Conservation (phyloP, 1,284 basidiomycete species). For the Cutaneotrichosporon daszewskae region DNA sequence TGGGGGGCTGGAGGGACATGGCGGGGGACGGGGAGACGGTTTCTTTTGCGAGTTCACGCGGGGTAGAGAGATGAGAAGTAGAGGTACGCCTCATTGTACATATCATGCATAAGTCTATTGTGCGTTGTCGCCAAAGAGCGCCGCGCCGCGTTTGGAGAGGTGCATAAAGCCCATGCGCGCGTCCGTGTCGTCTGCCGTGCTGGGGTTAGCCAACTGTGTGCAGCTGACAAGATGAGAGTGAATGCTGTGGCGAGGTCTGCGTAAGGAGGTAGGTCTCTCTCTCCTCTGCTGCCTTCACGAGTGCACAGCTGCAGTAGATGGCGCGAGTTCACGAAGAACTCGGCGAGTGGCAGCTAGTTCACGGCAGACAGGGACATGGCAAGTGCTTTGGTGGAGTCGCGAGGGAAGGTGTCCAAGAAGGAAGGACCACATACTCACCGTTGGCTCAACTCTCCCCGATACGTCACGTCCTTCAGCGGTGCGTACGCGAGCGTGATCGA, state of each 20-base stretch:
- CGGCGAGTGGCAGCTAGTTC: too few species aligned
- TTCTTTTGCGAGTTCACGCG: too few species aligned
- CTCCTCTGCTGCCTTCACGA: too few species aligned
- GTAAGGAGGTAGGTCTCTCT: too few species aligned
- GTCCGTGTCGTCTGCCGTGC: slow-evolving; percentile 36
- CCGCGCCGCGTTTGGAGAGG: slow-evolving; percentile 26
- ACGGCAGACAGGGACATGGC: too few species aligned
- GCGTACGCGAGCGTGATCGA: slow-evolving; percentile 31
- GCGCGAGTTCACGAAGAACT: too few species aligned
- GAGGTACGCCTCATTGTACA: too few species aligned
- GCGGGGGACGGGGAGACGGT: neutral
- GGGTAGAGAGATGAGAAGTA: neutral
- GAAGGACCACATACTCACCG: slow-evolving; percentile 24
- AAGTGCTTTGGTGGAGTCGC: too few species aligned
- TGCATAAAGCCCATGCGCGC: slow-evolving; percentile 34
- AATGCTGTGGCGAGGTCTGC: neutral
- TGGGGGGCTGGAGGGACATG: neutral
- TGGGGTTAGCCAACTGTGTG: slow-evolving; percentile 8
- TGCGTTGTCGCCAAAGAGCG: slow-evolving; percentile 33
- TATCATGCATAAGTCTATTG: too few species aligned
- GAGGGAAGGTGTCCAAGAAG: too few species aligned
- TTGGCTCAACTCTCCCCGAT: slow-evolving; percentile 42
- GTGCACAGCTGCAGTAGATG: too few species aligned
- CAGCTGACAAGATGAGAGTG: too few species aligned
- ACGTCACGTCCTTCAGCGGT: slow-evolving; percentile 42